A percentile compares a stretch with the other conserved stretches of the same genome.
These are phyloP conservation scores for Alternaria ethzedia DNA, from an alignment of 2,329 filamentous ascomycete species.

Conservation along the genomic window DNA sequence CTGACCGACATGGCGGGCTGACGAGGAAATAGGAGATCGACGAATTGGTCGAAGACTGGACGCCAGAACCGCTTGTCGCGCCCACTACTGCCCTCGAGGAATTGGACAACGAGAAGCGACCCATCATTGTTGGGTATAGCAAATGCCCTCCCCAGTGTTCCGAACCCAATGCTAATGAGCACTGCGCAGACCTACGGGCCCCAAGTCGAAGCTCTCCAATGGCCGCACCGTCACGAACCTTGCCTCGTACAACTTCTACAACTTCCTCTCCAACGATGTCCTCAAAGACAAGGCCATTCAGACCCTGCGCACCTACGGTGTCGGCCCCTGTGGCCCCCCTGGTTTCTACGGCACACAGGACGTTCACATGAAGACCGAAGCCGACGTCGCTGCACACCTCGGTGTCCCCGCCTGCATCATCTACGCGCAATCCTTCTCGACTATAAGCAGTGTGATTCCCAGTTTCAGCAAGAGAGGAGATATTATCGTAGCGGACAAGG, in stretches of 20 bases:
- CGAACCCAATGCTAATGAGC: conserved; percentile 15
- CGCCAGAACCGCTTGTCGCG: conserved; percentile 86
- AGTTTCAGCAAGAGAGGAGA: conserved; percentile 97
- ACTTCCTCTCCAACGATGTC: conserved; percentile 89
- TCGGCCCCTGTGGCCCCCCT: conserved; percentile 93
- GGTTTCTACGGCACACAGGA: conserved; percentile 99
- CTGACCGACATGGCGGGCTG: not conserved
- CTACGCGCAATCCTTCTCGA: conserved; percentile 95
- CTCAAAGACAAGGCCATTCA: conserved; percentile 96
- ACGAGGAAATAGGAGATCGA: conserved; percentile 75
- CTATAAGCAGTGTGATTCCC: conserved; percentile 95
- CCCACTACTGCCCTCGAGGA: conserved; percentile 77
- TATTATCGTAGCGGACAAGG: conserved; percentile 93
- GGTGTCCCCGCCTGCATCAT: conserved; percentile 90
- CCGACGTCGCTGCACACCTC: conserved; percentile 88
- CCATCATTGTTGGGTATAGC: conserved; percentile 82
- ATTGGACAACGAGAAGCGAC: conserved; percentile 80
- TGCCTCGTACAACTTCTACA: conserved; percentile 96
- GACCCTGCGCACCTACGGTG: conserved; percentile 91
- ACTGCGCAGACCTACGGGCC: conserved; percentile 75
- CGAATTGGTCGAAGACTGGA: conserved; percentile 95
- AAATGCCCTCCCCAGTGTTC: not conserved
- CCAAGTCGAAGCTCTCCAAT: conserved; percentile 85
- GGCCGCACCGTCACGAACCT: conserved; percentile 93
- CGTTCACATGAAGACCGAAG: conserved; percentile 95